A percentile compares a stretch with the other conserved stretches of the same genome.
phyloP scores from a whole-genome alignment of 257 asterid genomes.

The Solanum chilense region DNA sequence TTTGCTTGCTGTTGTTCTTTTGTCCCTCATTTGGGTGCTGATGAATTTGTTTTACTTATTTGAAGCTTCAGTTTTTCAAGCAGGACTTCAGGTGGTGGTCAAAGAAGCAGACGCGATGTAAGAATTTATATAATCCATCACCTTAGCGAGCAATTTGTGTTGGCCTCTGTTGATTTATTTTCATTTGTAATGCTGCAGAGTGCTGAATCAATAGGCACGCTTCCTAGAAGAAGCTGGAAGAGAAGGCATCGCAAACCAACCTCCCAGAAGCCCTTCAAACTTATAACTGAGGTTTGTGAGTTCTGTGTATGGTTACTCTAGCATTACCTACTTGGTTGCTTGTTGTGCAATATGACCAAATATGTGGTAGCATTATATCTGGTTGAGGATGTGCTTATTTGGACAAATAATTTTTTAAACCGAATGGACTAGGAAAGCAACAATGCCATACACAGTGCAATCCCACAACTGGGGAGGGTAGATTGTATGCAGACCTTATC shows the following conservation, averaged over 20 bases:
- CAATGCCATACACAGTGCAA: not conserved
- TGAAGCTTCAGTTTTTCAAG: slow-evolving; percentile 35
- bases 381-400: not conserved
- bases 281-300: slow-evolving; percentile 65
- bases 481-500: not conserved
- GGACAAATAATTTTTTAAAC: not conserved
- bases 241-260: slow-evolving; percentile 46
- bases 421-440: not conserved
- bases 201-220: slow-evolving; percentile 42
- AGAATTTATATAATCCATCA: slow-evolving; percentile 11
- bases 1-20: not conserved
- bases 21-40: slow-evolving; percentile 2
- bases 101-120: slow-evolving; percentile 57
- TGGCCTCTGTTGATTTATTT: slow-evolving; percentile 4
- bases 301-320: not conserved
- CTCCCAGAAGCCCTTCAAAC: slow-evolving; percentile 67
- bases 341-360: not conserved
- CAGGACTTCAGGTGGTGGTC: slow-evolving; percentile 38
- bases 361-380: not conserved
- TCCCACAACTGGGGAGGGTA: not conserved
- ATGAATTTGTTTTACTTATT: slow-evolving; percentile 1
- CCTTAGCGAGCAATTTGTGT: not conserved
- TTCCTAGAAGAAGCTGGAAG: slow-evolving; percentile 36
- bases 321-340: not conserved
- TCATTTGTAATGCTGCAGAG: slow-evolving; percentile 33